Base-by-base conservation (phyloP, 352 stramenopile genomes). In the Globisporangium nodosum region DNA sequence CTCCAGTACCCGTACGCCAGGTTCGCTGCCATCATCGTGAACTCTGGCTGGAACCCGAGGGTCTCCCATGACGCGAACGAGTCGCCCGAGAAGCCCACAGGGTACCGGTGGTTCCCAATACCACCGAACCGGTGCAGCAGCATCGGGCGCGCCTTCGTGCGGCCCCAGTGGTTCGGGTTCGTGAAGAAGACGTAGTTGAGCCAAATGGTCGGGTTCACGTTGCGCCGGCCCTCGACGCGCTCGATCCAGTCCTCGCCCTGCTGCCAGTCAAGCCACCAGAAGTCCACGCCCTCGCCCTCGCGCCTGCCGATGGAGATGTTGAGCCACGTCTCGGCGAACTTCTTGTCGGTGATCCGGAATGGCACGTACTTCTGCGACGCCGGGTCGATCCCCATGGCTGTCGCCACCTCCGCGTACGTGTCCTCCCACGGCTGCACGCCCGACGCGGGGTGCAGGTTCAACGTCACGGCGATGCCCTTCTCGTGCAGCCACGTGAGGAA, bases 201-300 rank as follows among this genome's bases (percentile, higher is more conserved):
- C 68, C 66, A 77, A 5, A 85, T 47, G 18, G 75, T 85, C 48
- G 75, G 75, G 62, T 83, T 85, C 33, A 75, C 54, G 31, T 70
- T 64, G 45, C 33, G 60, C 5, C 62, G 60, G 0, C 63, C 55
- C 24, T 75, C 57, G 30, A 61, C 31, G 9, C 57, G 52, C 13
- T 76, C 54, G 49, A 67, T 60, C 65, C 71, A 80, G 49, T 78
- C 68, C 47, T 70, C 71, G 33, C 74, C 74, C 33, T 86, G 75
- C 60, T 87, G 76, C 76, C 75, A 86, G 45, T 86, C 76, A 20
- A 82, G 79, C 76, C 76, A 86, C 73, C 70, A 85, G 42, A 81
- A 78, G 54, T 83, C 76, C 42, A 82, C 60, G 33, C 68, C 68
- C 16, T 75, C 65, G 18, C 50, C 33, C 54, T 73, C 65, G 5